phyloP scores from a whole-genome alignment of 208 protist genomes.

The Trypanosomatidae sp. region DNA sequence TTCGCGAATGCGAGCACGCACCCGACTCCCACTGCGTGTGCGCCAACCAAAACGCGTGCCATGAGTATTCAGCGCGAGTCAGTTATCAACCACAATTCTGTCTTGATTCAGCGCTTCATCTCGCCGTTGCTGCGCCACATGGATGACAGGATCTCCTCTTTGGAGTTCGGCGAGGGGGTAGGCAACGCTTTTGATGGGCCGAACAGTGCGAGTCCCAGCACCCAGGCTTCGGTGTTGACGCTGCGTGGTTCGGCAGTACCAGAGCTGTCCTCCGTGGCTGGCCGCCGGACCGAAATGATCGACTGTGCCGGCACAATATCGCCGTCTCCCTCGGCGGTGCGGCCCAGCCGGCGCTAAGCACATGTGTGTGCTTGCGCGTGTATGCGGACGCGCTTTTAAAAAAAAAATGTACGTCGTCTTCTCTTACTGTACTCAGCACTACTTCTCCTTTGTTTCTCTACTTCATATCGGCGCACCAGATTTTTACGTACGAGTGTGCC shows the following conservation, averaged over 20 bases:
- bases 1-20: conserved; percentile 36
- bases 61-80: conserved; percentile 52
- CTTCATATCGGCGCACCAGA: neutral
- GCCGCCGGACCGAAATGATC: conserved; percentile 26
- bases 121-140: conserved; percentile 40
- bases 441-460: conserved; percentile 8
- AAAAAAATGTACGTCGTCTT: neutral
- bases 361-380: neutral
- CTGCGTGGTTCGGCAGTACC: neutral
- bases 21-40: conserved; percentile 29
- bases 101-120: conserved; percentile 23
- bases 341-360: conserved; percentile 7
- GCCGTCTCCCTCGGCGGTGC: conserved; percentile 36
- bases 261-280: conserved; percentile 9
- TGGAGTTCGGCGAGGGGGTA: conserved; percentile 7
- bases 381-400: neutral
- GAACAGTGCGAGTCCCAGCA: conserved; percentile 1
- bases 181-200: neutral
- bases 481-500: neutral
- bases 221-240: conserved; percentile 10
- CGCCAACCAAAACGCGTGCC: conserved; percentile 26
- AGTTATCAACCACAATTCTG: conserved; percentile 27
- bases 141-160: conserved; percentile 33
- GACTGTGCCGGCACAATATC: conserved; percentile 12
- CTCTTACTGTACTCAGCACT: neutral